phyloP scores from a whole-genome alignment of 75 land plant genomes.

The Pinus tabuliformis region DNA sequence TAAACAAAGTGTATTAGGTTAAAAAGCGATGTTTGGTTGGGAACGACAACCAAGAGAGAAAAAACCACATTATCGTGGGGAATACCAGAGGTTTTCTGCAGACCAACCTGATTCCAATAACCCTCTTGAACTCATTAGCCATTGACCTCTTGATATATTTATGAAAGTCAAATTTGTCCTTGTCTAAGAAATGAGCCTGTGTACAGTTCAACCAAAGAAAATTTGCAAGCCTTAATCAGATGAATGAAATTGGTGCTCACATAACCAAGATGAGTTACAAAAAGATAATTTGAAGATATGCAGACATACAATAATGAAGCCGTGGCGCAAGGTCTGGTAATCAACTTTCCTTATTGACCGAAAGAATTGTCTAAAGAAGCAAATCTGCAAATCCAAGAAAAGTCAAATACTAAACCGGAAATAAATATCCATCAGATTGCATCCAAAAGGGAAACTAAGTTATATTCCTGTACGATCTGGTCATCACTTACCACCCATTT shows the following conservation, averaged over 20 bases:
- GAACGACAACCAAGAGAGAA: too few relatives aligned
- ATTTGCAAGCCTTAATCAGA: too few relatives aligned
- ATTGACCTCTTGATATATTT: not conserved
- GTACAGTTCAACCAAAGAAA: not conserved
- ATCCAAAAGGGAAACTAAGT: not conserved
- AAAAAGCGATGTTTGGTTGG: too few relatives aligned
- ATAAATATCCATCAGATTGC: not conserved
- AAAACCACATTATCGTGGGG: too few relatives aligned
- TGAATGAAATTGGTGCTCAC: not conserved
- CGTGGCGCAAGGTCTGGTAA: slow-evolving; percentile 60
- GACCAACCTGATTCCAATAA: slow-evolving; percentile 1
- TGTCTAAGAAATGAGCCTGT: slow-evolving; percentile 56
- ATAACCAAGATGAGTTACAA: not conserved
- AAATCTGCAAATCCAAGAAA: slow-evolving; percentile 30
- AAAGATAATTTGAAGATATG: not conserved
- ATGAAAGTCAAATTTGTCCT: slow-evolving; percentile 5
- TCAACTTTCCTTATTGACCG: slow-evolving; percentile 71
- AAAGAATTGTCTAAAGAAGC: slow-evolving; percentile 80
- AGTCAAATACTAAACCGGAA: not conserved
- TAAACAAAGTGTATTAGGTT: not conserved
- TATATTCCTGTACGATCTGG: not conserved
- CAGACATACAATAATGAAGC: slow-evolving; percentile 66
- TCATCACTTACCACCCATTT: slow-evolving; percentile 21
- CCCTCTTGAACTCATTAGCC: not conserved
- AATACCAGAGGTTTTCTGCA: too few relatives aligned